These are phyloP conservation scores for Eucalyptus melliodora DNA, from an alignment of 345 rosid genomes.

Conservation along the genomic window DNA sequence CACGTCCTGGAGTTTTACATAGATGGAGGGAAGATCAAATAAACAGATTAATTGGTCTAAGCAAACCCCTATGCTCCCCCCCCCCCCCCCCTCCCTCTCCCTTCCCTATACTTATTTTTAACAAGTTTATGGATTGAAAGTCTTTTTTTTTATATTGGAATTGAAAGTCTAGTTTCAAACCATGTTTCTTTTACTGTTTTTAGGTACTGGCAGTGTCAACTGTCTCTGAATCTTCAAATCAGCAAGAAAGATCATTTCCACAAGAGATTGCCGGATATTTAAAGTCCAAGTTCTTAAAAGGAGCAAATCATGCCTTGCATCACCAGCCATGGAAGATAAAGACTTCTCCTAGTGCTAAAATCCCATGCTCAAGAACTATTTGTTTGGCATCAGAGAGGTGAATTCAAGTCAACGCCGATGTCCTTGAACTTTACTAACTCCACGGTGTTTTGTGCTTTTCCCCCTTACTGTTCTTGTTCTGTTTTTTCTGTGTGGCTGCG, in stretches of 20 bases:
- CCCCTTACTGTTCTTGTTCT: background rate
- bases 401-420: background rate
- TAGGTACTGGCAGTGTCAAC: background rate
- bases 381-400: background rate
- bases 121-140: background rate
- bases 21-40: slow-evolving; percentile 1
- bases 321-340: background rate
- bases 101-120: background rate
- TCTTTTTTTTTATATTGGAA: too few relatives aligned
- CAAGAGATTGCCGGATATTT: background rate
- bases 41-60: background rate
- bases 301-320: background rate
- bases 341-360: background rate
- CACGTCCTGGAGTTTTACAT: slow-evolving; percentile 1
- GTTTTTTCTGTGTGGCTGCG: background rate
- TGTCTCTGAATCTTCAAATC: background rate
- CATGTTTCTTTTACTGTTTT: background rate
- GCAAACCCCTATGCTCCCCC: background rate
- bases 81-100: too few relatives aligned
- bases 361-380: background rate
- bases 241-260: background rate
- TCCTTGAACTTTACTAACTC: background rate
- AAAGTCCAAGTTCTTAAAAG: background rate
- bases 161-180: background rate
- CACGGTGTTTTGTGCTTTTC: background rate